These are phyloP conservation scores for Boletellus dicymbophilus DNA, from an alignment of 1,284 basidiomycete genomes.

Conservation along the genomic window DNA sequence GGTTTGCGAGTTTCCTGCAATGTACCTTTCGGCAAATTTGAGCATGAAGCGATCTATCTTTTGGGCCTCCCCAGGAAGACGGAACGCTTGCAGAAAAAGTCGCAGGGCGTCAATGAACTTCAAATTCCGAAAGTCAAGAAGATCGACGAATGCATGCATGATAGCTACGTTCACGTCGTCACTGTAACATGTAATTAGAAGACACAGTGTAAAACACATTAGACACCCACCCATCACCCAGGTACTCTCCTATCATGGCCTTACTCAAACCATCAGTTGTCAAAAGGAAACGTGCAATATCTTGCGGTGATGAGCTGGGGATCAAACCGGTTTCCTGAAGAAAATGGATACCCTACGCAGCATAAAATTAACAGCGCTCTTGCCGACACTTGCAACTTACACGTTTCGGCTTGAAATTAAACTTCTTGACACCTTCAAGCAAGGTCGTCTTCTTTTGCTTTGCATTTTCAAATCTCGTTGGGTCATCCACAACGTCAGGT, in stretches of 20 bases:
- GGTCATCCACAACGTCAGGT: conserved; percentile 85
- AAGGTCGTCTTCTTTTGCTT: conserved; percentile 97
- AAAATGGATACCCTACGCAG: conserved; percentile 80
- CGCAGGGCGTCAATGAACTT: conserved; percentile 89
- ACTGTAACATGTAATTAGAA: conserved; percentile 40
- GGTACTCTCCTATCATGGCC: conserved; percentile 95
- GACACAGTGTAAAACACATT: background rate
- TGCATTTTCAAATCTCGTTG: conserved; percentile 91
- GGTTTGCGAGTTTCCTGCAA: conserved; percentile 83
- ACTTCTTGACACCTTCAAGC: conserved; percentile 95
- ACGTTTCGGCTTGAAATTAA: conserved; percentile 97
- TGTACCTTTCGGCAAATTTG: conserved; percentile 95
- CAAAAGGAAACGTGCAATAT: conserved; percentile 88
- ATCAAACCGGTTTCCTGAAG: conserved; percentile 92
- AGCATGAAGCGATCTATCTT: conserved; percentile 99
- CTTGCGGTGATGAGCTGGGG: conserved; percentile 68
- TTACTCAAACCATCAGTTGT: conserved; percentile 95
- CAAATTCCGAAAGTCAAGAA: conserved; percentile 81
- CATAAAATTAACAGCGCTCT: conserved; percentile 4
- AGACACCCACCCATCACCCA: conserved; percentile 86
- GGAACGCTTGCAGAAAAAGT: conserved; percentile 89
- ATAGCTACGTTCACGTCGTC: conserved; percentile 86
- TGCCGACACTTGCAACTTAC: conserved; percentile 40
- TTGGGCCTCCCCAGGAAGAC: conserved; percentile 93
- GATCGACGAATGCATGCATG: conserved; percentile 97